Percentiles rank a stretch among this genome's conserved stretches.
phyloP scores from a whole-genome alignment of 148 eudicot species.

The Camellia sinensis region DNA sequence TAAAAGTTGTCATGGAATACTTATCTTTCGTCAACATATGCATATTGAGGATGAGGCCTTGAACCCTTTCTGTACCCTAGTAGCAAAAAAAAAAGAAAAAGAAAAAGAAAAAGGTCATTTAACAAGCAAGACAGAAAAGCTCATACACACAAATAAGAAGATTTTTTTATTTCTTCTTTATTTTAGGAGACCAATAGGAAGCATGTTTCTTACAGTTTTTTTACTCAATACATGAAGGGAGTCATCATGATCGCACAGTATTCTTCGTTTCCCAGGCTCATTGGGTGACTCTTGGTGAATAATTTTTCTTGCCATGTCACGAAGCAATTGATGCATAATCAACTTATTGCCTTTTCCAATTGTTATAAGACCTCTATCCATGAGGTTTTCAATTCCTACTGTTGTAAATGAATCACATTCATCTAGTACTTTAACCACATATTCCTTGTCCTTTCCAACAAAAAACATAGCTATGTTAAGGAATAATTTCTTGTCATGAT shows the following conservation, averaged over 20 bases:
- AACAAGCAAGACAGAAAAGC: not conserved
- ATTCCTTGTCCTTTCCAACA: conserved; percentile 14
- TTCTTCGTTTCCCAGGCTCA: conserved; percentile 11
- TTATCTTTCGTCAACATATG: not conserved
- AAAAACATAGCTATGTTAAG: conserved; percentile 8
- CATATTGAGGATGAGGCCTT: conserved; percentile 6
- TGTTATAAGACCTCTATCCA: conserved; percentile 4
- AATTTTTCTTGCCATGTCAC: conserved; percentile 2
- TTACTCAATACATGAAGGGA: conserved; percentile 5
- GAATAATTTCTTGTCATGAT: conserved; percentile 5
- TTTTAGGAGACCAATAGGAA: not conserved
- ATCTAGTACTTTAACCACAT: conserved; percentile 1
- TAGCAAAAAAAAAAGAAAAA: not conserved
- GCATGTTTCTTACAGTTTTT: not conserved
- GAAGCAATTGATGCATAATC: conserved; percentile 7
- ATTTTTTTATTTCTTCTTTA: not conserved
- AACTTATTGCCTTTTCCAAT: not conserved
- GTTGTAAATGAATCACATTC: conserved; percentile 7
- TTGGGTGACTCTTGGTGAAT: conserved; percentile 5
- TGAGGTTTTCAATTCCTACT: conserved; percentile 10
- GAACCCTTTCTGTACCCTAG: not conserved
- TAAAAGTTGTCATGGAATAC: not conserved
- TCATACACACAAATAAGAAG: not conserved
- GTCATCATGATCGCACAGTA: not conserved
- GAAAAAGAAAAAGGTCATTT: not conserved